Conservation (phyloP, 202 grass and related monocot species). For the Panicum hallii region DNA sequence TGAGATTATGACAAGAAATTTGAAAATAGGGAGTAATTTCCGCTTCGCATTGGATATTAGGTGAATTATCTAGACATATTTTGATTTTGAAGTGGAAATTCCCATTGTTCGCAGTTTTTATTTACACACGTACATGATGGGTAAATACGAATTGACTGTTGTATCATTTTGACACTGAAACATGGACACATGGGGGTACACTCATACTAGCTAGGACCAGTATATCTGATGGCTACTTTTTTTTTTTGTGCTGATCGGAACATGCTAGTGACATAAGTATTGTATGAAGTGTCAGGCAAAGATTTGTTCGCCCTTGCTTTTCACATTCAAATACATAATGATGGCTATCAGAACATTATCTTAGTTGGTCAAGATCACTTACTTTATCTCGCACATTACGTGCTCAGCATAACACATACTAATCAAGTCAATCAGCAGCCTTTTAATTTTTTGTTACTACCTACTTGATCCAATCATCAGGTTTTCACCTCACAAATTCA, state of each 20-base stretch:
- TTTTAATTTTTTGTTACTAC: slow-evolving; percentile 12
- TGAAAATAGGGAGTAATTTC: neutral
- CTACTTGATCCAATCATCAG: slow-evolving; percentile 19
- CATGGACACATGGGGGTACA: neutral
- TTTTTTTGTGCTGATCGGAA: neutral
- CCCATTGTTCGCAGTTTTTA: neutral
- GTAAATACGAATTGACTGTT: neutral
- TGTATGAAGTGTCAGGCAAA: neutral
- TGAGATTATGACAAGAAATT: neutral
- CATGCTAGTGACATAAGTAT: neutral
- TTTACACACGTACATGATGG: neutral
- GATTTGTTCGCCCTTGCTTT: slow-evolving; percentile 8
- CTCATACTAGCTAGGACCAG: neutral
- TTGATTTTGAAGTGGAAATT: neutral
- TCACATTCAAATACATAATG: slow-evolving; percentile 10
- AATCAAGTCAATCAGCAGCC: slow-evolving; percentile 17
- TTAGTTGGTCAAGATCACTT: slow-evolving; percentile 36
- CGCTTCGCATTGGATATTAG: neutral
- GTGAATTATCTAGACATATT: neutral
- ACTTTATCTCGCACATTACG: slow-evolving; percentile 28
- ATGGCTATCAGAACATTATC: slow-evolving; percentile 33
- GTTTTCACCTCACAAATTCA: neutral
- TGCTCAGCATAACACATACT: neutral
- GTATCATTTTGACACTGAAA: neutral
- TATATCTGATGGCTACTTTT: neutral